Evolutionary conservation across 2,329 filamentous ascomycete species (phyloP).

Genomic region (Fusarium austroafricanum): DNA sequence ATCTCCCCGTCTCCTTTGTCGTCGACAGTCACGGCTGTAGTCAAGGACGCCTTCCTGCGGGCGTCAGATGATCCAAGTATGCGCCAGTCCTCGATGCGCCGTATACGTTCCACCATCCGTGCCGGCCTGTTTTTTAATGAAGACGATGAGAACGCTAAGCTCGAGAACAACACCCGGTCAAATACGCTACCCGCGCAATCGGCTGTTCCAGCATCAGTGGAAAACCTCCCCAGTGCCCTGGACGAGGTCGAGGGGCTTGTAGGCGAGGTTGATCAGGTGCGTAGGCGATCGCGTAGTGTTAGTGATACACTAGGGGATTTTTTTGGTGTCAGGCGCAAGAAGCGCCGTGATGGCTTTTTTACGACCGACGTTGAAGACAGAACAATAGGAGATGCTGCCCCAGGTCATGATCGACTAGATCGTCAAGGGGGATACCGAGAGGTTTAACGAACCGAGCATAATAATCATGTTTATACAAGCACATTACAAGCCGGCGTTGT

Average conservation of each 20-base stretch:
- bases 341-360: slow-evolving; percentile 41
- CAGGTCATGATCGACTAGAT: slow-evolving; percentile 20
- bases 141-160: slow-evolving; percentile 50
- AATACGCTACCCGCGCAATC: slow-evolving; percentile 33
- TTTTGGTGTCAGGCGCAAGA: slow-evolving; percentile 53
- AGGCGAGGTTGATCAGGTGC: slow-evolving; percentile 34
- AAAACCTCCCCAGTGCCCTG: slow-evolving; percentile 38
- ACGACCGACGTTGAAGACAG: slow-evolving; percentile 40
- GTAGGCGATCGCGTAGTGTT: slow-evolving; percentile 53
- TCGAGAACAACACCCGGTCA: slow-evolving; percentile 19
- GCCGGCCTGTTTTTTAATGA: slow-evolving; percentile 67
- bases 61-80: slow-evolving; percentile 55
- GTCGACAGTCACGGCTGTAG: slow-evolving; percentile 68
- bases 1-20: slow-evolving; percentile 71
- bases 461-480: slow-evolving; percentile 32
- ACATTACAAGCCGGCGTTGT: slow-evolving; percentile 31
- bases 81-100: slow-evolving; percentile 58
- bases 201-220: slow-evolving; percentile 44
- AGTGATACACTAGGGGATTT: slow-evolving; percentile 57
- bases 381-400: slow-evolving; percentile 13
- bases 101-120: slow-evolving; percentile 62
- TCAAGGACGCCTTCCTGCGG: slow-evolving; percentile 66
- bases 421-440: slow-evolving; percentile 10
- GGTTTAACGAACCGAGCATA: slow-evolving; percentile 25
- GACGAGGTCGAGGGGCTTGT: slow-evolving; percentile 32